Evolutionary conservation across 768 basidiomycete species (phyloP).

Genomic region (Amylocystis lapponica): DNA sequence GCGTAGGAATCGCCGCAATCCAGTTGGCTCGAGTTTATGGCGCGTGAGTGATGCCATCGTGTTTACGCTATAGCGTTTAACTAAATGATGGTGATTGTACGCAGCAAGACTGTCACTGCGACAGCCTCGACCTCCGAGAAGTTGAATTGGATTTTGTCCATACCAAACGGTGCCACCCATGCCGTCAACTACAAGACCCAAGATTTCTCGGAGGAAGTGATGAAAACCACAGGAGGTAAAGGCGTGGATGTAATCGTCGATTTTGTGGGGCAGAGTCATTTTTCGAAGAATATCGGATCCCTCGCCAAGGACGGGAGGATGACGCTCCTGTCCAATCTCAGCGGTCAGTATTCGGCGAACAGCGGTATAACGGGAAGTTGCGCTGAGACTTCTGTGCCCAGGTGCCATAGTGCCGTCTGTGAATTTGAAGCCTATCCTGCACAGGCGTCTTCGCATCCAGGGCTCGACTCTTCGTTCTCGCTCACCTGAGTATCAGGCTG

Average conservation of each 20-base stretch:
- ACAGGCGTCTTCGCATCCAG: conserved; percentile 82
- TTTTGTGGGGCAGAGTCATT: conserved; percentile 74
- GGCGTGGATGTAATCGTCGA: conserved; percentile 86
- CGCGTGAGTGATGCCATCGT: conserved; percentile 47
- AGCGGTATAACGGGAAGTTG: not conserved
- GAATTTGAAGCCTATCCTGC: conserved; percentile 63
- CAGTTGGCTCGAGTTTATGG: conserved; percentile 74
- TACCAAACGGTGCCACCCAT: conserved; percentile 68
- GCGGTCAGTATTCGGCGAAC: conserved; percentile 40
- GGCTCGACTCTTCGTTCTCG: conserved; percentile 84
- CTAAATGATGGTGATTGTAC: conserved; percentile 4
- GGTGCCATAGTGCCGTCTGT: conserved; percentile 46
- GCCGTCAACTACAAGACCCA: conserved; percentile 81
- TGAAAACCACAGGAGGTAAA: conserved; percentile 56
- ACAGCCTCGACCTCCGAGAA: conserved; percentile 86
- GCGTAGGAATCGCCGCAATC: conserved; percentile 84
- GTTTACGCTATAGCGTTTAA: conserved; percentile 4
- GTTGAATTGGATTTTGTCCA: conserved; percentile 63
- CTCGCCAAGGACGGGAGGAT: conserved; percentile 71
- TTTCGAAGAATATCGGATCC: conserved; percentile 64
- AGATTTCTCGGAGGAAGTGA: conserved; percentile 72
- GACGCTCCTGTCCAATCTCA: conserved; percentile 59
- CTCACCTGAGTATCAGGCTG: conserved; percentile 67
- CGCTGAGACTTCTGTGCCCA: conserved; percentile 21
- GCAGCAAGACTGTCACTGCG: conserved; percentile 65